A percentile compares a stretch with the other conserved stretches of the same genome.
Evolutionary conservation across 306 rosid genomes (phyloP).

Genomic region (Citrullus amarus): DNA sequence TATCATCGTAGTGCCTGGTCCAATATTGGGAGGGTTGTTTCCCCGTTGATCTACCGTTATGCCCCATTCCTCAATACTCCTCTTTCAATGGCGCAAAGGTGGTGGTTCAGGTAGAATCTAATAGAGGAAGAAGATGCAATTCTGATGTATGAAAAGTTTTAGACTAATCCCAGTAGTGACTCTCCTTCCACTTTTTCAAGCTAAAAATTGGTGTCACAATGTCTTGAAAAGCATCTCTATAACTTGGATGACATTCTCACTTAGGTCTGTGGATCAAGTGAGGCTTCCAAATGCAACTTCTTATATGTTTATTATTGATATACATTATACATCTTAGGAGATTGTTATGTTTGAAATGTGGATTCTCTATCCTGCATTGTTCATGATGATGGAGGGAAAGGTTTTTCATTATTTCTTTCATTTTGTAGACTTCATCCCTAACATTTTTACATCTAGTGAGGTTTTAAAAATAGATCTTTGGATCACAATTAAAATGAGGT

Average conservation of each 20-base stretch:
- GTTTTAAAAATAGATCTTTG: neutral
- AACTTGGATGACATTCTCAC: neutral
- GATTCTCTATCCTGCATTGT: neutral
- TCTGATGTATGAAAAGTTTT: neutral
- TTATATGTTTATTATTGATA: neutral
- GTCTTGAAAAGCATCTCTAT: neutral
- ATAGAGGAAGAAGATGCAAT: neutral
- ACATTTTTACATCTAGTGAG: neutral
- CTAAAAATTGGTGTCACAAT: neutral
- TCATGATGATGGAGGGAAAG: neutral
- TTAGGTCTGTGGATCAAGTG: neutral
- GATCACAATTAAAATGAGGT: neutral
- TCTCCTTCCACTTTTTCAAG: neutral
- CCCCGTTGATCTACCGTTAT: conserved; percentile 49
- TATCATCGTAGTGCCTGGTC: conserved; percentile 88
- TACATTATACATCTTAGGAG: neutral
- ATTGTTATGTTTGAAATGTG: neutral
- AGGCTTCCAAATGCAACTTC: neutral
- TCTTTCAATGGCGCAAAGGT: conserved; percentile 60
- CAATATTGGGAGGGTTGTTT: conserved; percentile 43
- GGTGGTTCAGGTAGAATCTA: conserved; percentile 79
- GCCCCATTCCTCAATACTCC: conserved; percentile 65
- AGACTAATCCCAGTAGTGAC: conserved; percentile 7
- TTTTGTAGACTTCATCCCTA: neutral
- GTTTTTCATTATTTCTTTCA: neutral